A percentile compares a stretch with the other conserved stretches of the same genome.
phyloP scores from a whole-genome alignment of 305 asterid genomes.

The Plantago lanceolata region DNA sequence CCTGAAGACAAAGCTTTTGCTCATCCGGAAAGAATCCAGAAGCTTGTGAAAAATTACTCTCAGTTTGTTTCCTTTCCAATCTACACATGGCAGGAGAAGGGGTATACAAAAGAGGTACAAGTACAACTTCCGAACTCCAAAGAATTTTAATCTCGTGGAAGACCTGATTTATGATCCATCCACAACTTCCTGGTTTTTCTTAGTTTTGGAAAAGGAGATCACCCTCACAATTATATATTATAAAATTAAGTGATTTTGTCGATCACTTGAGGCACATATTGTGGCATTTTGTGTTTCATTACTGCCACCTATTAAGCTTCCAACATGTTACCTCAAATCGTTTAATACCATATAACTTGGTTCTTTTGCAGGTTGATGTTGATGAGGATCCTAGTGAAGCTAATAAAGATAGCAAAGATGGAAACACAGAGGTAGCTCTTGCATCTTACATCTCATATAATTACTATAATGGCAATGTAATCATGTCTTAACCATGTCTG shows the following conservation, averaged over 20 bases:
- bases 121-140: constrained; percentile 28
- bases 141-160: neutral
- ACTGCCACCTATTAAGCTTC: neutral
- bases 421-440: constrained; percentile 55
- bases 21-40: constrained; percentile 87
- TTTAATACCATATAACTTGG: too few relatives aligned
- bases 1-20: constrained; percentile 92
- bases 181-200: too few relatives aligned
- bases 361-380: constrained; percentile 67
- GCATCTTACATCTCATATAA: neutral
- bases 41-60: constrained; percentile 87
- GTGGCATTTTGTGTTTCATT: neutral
- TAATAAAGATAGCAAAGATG: constrained; percentile 50
- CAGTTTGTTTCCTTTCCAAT: constrained; percentile 98
- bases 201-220: too few relatives aligned
- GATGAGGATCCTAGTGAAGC: constrained; percentile 82
- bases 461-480: neutral
- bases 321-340: too few relatives aligned
- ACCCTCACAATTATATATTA: too few relatives aligned
- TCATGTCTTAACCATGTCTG: too few relatives aligned
- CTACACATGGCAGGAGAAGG: constrained; percentile 96
- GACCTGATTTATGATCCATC: too few relatives aligned
- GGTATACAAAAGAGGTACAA: constrained; percentile 85
- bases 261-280: too few relatives aligned
- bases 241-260: too few relatives aligned